phyloP scores from a whole-genome alignment of 148 eudicot species.

The Chenopodium album region DNA sequence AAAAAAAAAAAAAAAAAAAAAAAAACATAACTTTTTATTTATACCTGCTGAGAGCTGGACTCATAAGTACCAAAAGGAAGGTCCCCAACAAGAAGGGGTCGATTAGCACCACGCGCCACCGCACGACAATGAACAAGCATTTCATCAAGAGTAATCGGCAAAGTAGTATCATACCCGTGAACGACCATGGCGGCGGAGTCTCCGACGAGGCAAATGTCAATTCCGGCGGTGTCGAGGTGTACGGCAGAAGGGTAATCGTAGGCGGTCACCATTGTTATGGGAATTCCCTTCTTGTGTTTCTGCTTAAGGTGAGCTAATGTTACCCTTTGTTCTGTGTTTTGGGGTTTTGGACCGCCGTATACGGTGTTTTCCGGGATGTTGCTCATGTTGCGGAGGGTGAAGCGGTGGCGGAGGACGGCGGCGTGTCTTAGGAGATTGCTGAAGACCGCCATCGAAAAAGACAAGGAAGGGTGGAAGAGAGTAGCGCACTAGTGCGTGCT shows the following conservation, averaged over 20 bases:
- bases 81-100: slow-evolving; percentile 89
- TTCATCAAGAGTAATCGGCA: slow-evolving; percentile 80
- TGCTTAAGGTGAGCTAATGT: slow-evolving; percentile 61
- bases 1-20: no score
- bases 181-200: slow-evolving; percentile 98
- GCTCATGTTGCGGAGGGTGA: slow-evolving; percentile 41
- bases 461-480: background rate
- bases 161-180: slow-evolving; percentile 86
- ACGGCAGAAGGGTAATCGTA: slow-evolving; percentile 95
- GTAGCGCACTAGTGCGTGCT: background rate
- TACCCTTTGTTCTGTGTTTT: slow-evolving; percentile 54
- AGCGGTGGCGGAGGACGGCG: background rate
- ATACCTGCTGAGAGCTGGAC: slow-evolving; percentile 72
- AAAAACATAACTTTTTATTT: background rate
- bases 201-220: slow-evolving; percentile 81
- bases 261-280: slow-evolving; percentile 82
- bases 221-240: slow-evolving; percentile 80
- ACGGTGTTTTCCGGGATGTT: slow-evolving; percentile 87
- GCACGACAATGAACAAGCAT: slow-evolving; percentile 94
- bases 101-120: slow-evolving; percentile 81
- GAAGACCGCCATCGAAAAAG: slow-evolving; percentile 25
- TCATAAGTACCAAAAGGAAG: slow-evolving; percentile 87
- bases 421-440: background rate
- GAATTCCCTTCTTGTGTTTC: slow-evolving; percentile 59
- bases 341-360: slow-evolving; percentile 92